Base-by-base conservation (phyloP, 805 yeast genomes). In the Zygotorulaspora chibaensis region DNA sequence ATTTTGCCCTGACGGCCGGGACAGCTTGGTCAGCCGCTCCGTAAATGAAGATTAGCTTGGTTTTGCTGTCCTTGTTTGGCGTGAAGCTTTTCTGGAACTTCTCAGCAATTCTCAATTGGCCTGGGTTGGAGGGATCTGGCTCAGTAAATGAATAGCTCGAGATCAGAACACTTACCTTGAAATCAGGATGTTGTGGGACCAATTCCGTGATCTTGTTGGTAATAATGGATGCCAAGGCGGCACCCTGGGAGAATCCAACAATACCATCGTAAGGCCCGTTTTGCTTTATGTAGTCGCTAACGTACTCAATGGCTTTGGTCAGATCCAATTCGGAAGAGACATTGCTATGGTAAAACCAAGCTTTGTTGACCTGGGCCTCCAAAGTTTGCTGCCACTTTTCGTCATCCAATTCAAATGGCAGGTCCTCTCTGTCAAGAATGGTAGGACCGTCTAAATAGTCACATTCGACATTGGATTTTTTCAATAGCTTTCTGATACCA, bases 201-300 rank as follows among this genome's bases (percentile, higher is more conserved):
- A 83, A 56, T 18, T 74, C 73, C 17, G 76, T 71, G 51, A 84
- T 80, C 33, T 75, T 73, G 53, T 80, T 79, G 36, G 86, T 72
- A 26, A 89, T 62, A 20, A 87, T 72, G 1, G 91, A 86, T 1
- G 87, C 83, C 29, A 91, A 68, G 1, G 93, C 95, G 6, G 97
- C 95, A 51, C 99, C 99, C 65, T 93, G 98, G 9, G 95, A 84
- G 63, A 91, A 91, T 1, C 97, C 98, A 36, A 93, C 67, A 16
- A 91, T 68, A 5, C 98, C 99, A 17, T 83, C 84, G 54, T 87
- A 86, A 1, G 97, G 97, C 1, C 87, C 88, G 37, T 86, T 79
- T 42, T 74, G 72, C 23, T 74, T 69, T 38, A 86, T 72, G 51
- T 80, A 77, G 20, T 71, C 65, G 18, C 70, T 70, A 35, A 73